Conservation (phyloP, 176 grass and related monocot genomes). For the Cymbopogon citratus region DNA sequence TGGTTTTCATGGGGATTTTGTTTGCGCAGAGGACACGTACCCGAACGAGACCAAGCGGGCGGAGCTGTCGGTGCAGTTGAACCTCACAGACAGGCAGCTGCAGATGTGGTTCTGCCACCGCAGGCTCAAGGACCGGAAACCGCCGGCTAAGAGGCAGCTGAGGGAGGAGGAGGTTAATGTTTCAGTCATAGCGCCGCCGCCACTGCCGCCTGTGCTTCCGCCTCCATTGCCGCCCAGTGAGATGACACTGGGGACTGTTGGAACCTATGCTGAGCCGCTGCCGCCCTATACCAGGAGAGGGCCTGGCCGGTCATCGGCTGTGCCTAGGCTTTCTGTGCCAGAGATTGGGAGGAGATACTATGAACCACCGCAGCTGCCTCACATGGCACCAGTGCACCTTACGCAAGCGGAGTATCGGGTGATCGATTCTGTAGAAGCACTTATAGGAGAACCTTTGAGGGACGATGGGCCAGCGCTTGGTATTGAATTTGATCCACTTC, state of each 20-base stretch:
- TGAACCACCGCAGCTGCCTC: conserved; percentile 40
- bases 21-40: conserved; percentile 64
- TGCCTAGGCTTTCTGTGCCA: conserved; percentile 61
- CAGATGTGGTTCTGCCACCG: conserved; percentile 99
- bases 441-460: conserved; percentile 69
- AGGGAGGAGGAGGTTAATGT: conserved; percentile 45
- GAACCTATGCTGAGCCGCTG: conserved; percentile 10
- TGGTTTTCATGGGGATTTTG: conserved; percentile 4
- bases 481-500: conserved; percentile 71
- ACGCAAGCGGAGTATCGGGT: conserved; percentile 28
- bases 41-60: conserved; percentile 49
- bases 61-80: conserved; percentile 62
- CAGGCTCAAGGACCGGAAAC: conserved; percentile 80
- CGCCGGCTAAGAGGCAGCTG: conserved; percentile 31
- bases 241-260: conserved; percentile 16
- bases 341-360: conserved; percentile 55
- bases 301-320: conserved; percentile 40
- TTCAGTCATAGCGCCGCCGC: conserved; percentile 13
- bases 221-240: conserved; percentile 36
- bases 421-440: conserved; percentile 51
- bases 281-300: conserved; percentile 31
- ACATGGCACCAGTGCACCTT: conserved; percentile 31
- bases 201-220: conserved; percentile 30
- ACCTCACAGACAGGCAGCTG: conserved; percentile 79
- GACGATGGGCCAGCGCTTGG: conserved; percentile 85